Conservation (phyloP, 1,284 basidiomycete genomes). For the Ceratobasidium papillatum region DNA sequence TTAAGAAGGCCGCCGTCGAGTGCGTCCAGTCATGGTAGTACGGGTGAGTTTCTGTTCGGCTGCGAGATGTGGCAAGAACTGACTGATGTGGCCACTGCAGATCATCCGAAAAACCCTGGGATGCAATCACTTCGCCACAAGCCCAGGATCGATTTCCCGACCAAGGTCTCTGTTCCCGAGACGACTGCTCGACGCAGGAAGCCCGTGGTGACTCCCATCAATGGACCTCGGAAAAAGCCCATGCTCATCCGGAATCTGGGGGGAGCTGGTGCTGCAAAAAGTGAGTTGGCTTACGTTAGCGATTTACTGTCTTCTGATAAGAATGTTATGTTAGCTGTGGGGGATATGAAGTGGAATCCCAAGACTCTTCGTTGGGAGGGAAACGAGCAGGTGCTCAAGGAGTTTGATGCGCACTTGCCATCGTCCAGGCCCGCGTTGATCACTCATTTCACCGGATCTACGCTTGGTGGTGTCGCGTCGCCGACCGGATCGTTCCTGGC, state of each 20-base stretch:
- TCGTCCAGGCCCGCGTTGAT: constrained; percentile 96
- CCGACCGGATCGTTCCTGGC: constrained; percentile 74
- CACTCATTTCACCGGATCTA: constrained; percentile 85
- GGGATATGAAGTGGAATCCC: constrained; percentile 98
- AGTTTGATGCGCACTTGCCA: constrained; percentile 85
- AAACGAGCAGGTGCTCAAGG: constrained; percentile 87
- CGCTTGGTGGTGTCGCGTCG: constrained; percentile 66
- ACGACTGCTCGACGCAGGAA: constrained; percentile 49
- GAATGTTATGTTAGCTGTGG: constrained; percentile 67
- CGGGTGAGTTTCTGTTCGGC: constrained; percentile 54
- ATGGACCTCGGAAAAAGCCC: constrained; percentile 63
- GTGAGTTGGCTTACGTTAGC: constrained; percentile 56
- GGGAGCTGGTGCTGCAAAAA: constrained; percentile 74
- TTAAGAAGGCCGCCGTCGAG: constrained; percentile 41
- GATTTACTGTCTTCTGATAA: constrained; percentile 42
- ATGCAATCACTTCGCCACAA: constrained; percentile 49
- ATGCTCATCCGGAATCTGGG: constrained; percentile 89
- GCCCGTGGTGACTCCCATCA: constrained; percentile 46
- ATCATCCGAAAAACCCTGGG: constrained; percentile 43
- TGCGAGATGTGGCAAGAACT: background rate
- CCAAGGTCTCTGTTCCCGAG: constrained; percentile 37
- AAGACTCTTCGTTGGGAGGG: constrained; percentile 92
- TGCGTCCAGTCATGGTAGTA: constrained; percentile 50
- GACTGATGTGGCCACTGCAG: background rate
- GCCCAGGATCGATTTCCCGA: constrained; percentile 57